These are phyloP conservation scores for Scedosporium minutisporum DNA, from an alignment of 2,329 filamentous ascomycete genomes.

Conservation along the genomic window DNA sequence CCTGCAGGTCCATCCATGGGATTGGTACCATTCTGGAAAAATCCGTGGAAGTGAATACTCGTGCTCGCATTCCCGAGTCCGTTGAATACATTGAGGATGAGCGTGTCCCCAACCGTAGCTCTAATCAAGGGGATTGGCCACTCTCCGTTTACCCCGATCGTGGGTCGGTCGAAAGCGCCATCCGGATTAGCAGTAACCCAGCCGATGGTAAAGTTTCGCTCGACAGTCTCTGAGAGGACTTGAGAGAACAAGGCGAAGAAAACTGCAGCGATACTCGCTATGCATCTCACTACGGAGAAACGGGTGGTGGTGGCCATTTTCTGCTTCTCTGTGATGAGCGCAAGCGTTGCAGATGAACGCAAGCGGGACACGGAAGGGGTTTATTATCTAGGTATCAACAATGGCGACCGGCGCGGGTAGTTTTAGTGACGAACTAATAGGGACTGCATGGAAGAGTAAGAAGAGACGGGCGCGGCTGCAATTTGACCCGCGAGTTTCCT, in stretches of 20 bases:
- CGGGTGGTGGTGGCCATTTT: conserved; percentile 5
- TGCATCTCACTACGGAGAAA: not conserved
- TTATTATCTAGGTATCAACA: not conserved
- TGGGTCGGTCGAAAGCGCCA: conserved; percentile 50
- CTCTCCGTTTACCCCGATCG: conserved; percentile 66
- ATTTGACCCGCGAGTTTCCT: not conserved
- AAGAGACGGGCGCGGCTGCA: not conserved
- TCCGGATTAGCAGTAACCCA: conserved; percentile 69
- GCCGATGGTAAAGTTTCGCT: conserved; percentile 57
- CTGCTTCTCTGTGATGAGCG: too few species aligned
- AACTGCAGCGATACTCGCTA: conserved; percentile 6
- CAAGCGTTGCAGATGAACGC: too few species aligned
- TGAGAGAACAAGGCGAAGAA: conserved; percentile 11
- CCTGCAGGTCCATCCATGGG: conserved; percentile 62
- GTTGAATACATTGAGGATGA: conserved; percentile 51
- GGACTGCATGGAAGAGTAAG: not conserved
- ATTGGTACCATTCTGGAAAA: conserved; percentile 57
- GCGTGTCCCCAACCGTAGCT: conserved; percentile 50
- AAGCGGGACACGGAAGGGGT: too few species aligned
- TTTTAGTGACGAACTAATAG: not conserved
- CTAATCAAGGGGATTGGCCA: conserved; percentile 64
- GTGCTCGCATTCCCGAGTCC: conserved; percentile 52
- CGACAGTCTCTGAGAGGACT: conserved; percentile 36
- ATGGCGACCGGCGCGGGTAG: too few species aligned
- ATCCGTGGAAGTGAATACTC: conserved; percentile 60